Evolutionary conservation across 768 basidiomycete species (phyloP).

Genomic region (Hypholoma fasciculare): DNA sequence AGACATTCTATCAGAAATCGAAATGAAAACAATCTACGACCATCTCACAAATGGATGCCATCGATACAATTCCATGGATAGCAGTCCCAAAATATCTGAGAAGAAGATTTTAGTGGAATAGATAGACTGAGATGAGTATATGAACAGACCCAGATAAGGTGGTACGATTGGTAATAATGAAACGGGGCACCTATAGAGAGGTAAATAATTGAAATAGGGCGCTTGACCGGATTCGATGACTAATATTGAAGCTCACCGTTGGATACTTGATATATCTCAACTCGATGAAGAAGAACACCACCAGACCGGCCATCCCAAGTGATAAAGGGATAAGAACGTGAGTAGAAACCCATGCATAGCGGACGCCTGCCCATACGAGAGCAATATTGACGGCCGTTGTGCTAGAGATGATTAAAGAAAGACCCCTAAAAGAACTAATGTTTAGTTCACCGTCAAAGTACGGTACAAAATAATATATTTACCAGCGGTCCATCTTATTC

Average conservation of each 20-base stretch:
- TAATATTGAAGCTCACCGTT: constrained; percentile 1
- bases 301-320: neutral
- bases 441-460: neutral
- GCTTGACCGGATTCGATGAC: too few relatives aligned
- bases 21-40: too few relatives aligned
- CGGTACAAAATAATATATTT: neutral
- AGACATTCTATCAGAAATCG: too few relatives aligned
- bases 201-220: too few relatives aligned
- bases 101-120: too few relatives aligned
- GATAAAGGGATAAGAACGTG: constrained; percentile 3
- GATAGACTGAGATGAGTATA: too few relatives aligned
- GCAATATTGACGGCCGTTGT: constrained; percentile 6
- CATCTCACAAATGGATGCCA: too few relatives aligned
- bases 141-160: too few relatives aligned
- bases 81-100: too few relatives aligned
- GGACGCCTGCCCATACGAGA: constrained; percentile 5
- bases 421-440: neutral
- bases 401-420: constrained; percentile 1
- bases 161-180: too few relatives aligned
- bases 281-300: constrained; percentile 5
- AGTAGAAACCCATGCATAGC: neutral
- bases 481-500: constrained; percentile 6
- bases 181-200: too few relatives aligned
- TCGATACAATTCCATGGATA: too few relatives aligned
- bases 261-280: constrained; percentile 1